Evolutionary conservation across 2,329 filamentous ascomycete genomes (phyloP).

Genomic region (Cercospora citrullina): DNA sequence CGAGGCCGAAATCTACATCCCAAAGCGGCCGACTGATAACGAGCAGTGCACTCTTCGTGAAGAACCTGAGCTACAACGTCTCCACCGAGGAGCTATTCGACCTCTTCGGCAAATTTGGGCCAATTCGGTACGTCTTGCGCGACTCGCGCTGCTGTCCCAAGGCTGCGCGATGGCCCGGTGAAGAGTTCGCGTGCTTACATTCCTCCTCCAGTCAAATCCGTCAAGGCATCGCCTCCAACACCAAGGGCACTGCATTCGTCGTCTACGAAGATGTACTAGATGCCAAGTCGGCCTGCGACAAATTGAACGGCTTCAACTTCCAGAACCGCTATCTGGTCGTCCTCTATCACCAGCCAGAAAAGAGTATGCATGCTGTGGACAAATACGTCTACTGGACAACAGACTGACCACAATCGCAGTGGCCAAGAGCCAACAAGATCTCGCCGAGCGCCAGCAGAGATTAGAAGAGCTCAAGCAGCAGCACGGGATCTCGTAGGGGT

Average conservation of each 20-base stretch:
- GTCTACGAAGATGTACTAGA: conserved; percentile 99
- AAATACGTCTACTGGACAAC: neutral
- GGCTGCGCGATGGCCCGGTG: conserved; percentile 4
- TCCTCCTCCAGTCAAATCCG: conserved; percentile 76
- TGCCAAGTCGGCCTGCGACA: conserved; percentile 98
- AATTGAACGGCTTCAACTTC: conserved; percentile 99
- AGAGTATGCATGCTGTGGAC: conserved; percentile 11
- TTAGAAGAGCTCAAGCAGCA: conserved; percentile 97
- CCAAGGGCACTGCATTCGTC: conserved; percentile 97
- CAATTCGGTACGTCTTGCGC: conserved; percentile 71
- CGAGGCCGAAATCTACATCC: neutral
- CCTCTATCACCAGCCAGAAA: conserved; percentile 62
- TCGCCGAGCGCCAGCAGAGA: conserved; percentile 91
- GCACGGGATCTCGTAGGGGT: conserved; percentile 88
- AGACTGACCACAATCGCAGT: conserved; percentile 37
- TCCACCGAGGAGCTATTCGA: conserved; percentile 97
- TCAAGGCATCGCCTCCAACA: conserved; percentile 94
- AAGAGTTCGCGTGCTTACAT: conserved; percentile 16
- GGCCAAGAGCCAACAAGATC: conserved; percentile 70
- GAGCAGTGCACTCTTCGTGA: conserved; percentile 95
- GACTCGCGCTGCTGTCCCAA: neutral
- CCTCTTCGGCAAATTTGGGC: conserved; percentile 96
- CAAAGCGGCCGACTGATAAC: conserved; percentile 24
- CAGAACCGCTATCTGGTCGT: conserved; percentile 98
- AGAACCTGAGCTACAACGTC: conserved; percentile 99